These are phyloP conservation scores for Trypanosoma caninum DNA, from an alignment of 208 protist genomes.

Conservation along the genomic window DNA sequence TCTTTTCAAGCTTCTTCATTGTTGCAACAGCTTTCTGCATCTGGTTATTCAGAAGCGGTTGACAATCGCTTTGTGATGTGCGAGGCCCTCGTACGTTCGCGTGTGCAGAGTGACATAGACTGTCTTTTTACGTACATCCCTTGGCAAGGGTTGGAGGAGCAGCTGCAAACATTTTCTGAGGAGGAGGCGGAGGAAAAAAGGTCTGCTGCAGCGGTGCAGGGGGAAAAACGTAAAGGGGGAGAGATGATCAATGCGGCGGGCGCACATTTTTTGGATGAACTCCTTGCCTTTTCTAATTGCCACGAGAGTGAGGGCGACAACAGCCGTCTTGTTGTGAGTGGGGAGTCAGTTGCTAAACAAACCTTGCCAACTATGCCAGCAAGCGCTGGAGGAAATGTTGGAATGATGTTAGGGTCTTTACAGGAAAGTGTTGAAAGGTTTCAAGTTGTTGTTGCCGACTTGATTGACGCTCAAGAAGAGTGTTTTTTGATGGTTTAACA, in stretches of 20 bases:
- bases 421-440: constrained; percentile 64
- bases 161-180: constrained; percentile 35
- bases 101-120: constrained; percentile 70
- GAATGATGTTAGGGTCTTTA: constrained; percentile 41
- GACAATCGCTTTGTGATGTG: constrained; percentile 31
- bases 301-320: background rate
- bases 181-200: constrained; percentile 9
- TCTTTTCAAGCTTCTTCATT: background rate
- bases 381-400: constrained; percentile 28
- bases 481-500: constrained; percentile 45
- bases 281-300: constrained; percentile 3
- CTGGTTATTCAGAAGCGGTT: background rate
- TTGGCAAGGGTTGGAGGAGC: constrained; percentile 59
- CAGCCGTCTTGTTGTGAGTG: background rate
- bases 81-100: constrained; percentile 40
- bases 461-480: constrained; percentile 74
- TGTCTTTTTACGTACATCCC: constrained; percentile 63
- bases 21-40: background rate
- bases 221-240: background rate
- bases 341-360: background rate
- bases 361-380: constrained; percentile 12
- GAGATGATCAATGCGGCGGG: constrained; percentile 5
- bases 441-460: constrained; percentile 68
- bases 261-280: constrained; percentile 31
- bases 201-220: background rate